Percentiles rank a stretch among this genome's conserved stretches.
These are phyloP conservation scores for Aspergillus hancockii DNA, from an alignment of 495 filamentous ascomycete species.

Conservation along the genomic window DNA sequence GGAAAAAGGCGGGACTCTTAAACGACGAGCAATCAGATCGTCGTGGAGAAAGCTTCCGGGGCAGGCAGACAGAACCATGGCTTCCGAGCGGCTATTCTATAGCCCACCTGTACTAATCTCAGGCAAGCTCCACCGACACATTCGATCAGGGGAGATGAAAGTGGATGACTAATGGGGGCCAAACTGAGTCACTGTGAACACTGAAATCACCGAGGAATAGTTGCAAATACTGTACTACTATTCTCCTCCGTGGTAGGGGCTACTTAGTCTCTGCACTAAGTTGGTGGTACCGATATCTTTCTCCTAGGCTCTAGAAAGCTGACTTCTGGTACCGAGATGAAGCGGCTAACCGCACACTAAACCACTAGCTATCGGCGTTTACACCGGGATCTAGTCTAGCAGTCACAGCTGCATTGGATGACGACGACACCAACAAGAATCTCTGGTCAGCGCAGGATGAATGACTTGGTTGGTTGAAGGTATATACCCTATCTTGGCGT, in stretches of 20 bases:
- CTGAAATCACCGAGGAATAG: not conserved
- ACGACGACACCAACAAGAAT: not conserved
- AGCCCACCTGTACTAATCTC: no score
- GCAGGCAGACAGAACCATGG: not conserved
- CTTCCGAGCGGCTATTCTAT: not conserved
- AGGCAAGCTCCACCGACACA: no score
- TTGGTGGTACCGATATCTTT: not conserved
- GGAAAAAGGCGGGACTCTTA: not conserved
- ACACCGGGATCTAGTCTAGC: not conserved
- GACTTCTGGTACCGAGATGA: constrained; percentile 4
- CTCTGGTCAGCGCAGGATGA: not conserved
- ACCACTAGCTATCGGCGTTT: not conserved
- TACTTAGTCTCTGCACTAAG: not conserved
- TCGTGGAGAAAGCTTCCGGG: constrained; percentile 14
- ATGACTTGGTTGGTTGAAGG: not conserved
- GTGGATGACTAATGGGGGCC: not conserved
- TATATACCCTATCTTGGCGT: not conserved
- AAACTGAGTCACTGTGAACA: not conserved
- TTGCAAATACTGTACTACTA: not conserved
- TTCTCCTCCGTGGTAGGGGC: not conserved
- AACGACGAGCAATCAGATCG: not conserved
- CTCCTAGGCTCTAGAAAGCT: not conserved
- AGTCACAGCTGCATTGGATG: not conserved
- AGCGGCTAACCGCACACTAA: not conserved
- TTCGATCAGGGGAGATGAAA: not conserved